Conservation (phyloP, 2,329 filamentous ascomycete species). For the Coleophoma eucalyptorum region DNA sequence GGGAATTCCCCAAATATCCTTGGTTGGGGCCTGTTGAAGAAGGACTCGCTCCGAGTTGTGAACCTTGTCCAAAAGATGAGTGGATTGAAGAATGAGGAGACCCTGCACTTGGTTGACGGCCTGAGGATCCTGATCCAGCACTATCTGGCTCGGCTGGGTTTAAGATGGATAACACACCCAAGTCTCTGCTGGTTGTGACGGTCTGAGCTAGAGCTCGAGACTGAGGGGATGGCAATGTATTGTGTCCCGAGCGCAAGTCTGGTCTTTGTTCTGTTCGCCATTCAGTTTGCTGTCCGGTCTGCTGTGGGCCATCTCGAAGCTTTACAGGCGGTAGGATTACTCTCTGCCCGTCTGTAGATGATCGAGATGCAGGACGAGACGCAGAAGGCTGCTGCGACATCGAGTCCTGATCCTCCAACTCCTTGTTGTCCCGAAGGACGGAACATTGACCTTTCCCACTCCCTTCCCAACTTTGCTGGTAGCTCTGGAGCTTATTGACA, state of each 20-base stretch:
- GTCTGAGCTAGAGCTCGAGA: conserved; percentile 16
- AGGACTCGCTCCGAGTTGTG: conserved; percentile 21
- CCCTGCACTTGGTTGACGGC: conserved; percentile 17
- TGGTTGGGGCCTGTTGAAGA: conserved; percentile 13
- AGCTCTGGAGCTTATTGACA: conserved; percentile 28
- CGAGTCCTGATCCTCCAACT: conserved; percentile 55
- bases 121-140: conserved; percentile 6
- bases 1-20: conserved; percentile 17
- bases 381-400: conserved; percentile 61
- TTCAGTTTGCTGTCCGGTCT: conserved; percentile 19
- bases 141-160: conserved; percentile 27
- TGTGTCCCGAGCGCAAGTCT: background rate
- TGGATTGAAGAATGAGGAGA: conserved; percentile 11
- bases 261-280: conserved; percentile 13
- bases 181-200: conserved; percentile 21
- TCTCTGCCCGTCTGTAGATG: conserved; percentile 27
- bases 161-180: conserved; percentile 30
- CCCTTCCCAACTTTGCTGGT: conserved; percentile 29
- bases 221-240: conserved; percentile 5
- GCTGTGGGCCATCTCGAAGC: conserved; percentile 26
- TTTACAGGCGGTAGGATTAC: conserved; percentile 27
- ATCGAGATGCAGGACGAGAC: conserved; percentile 50
- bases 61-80: conserved; percentile 10
- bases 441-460: conserved; percentile 50
- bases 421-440: conserved; percentile 45